Evolutionary conservation across 768 basidiomycete genomes (phyloP).

Genomic region (Trametes cubensis): DNA sequence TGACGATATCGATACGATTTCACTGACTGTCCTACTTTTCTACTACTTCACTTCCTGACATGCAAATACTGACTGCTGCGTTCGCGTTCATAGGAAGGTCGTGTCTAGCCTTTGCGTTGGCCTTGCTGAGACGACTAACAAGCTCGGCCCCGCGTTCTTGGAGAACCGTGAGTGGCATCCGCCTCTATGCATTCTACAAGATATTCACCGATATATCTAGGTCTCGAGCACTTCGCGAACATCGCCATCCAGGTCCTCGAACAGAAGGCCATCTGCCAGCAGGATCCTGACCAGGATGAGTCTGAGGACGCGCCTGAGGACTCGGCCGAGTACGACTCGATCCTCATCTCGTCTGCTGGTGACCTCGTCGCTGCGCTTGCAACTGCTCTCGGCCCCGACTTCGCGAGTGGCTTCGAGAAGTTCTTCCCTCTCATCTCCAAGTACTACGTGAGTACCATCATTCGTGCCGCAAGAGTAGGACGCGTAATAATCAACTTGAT

Average conservation of each 20-base stretch:
- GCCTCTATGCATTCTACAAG: background rate
- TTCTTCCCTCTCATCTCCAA: conserved; percentile 90
- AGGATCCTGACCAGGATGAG: conserved; percentile 92
- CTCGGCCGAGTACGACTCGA: conserved; percentile 95
- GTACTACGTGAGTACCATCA: conserved; percentile 73
- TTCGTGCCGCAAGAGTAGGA: no score
- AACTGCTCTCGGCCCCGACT: conserved; percentile 81
- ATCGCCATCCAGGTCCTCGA: conserved; percentile 87
- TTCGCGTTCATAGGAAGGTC: conserved; percentile 63
- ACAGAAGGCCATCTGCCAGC: conserved; percentile 94
- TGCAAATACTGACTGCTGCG: conserved; percentile 26
- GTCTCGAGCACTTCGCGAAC: conserved; percentile 75
- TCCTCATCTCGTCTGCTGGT: conserved; percentile 90
- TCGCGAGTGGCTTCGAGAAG: conserved; percentile 75
- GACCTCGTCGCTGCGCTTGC: conserved; percentile 93
- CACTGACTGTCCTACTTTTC: conserved; percentile 39
- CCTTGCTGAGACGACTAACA: conserved; percentile 89
- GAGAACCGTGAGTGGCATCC: conserved; percentile 62
- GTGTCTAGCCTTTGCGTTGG: conserved; percentile 86
- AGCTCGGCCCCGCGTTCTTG: conserved; percentile 86
- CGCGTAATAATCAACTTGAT: background rate
- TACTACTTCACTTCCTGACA: background rate
- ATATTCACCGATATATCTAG: conserved; percentile 38
- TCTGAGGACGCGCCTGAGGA: conserved; percentile 84
- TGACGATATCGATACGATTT: conserved; percentile 53